phyloP scores from a whole-genome alignment of 352 stramenopile species.

The Phytophthora chlamydospora region DNA sequence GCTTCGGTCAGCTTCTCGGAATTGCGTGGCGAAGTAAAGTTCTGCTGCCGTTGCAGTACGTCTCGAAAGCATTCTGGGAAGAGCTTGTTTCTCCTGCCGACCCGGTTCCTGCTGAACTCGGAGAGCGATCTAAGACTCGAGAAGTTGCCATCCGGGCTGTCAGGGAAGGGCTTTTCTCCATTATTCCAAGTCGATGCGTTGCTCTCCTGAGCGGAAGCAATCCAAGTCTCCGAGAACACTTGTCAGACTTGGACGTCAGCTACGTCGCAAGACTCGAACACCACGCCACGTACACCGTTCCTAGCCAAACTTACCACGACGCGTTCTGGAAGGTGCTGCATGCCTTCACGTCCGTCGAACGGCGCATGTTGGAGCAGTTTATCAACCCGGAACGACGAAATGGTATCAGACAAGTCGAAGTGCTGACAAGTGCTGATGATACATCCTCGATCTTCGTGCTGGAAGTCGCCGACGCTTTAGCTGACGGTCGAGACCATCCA shows the following conservation, averaged over 20 bases:
- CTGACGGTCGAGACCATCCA: constrained; percentile 50
- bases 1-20: constrained; percentile 62
- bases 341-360: constrained; percentile 56
- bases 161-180: constrained; percentile 59
- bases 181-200: constrained; percentile 58
- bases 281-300: constrained; percentile 36
- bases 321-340: constrained; percentile 55
- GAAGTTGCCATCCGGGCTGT: constrained; percentile 41
- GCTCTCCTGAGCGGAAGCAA: constrained; percentile 43
- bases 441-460: constrained; percentile 35
- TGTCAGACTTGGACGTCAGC: constrained; percentile 43
- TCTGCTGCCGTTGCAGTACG: constrained; percentile 56
- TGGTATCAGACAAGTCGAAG: constrained; percentile 14
- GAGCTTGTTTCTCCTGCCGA: constrained; percentile 27
- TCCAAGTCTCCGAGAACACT: constrained; percentile 30
- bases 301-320: constrained; percentile 36
- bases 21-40: constrained; percentile 63
- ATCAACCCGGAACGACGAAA: constrained; percentile 35
- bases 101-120: neutral
- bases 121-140: constrained; percentile 4
- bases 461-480: constrained; percentile 49
- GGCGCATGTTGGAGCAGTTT: constrained; percentile 50
- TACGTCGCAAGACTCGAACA: constrained; percentile 35
- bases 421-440: neutral
- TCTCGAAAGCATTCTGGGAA: constrained; percentile 54